phyloP scores from a whole-genome alignment of 257 asterid species.

The Ilex aquifolium region DNA sequence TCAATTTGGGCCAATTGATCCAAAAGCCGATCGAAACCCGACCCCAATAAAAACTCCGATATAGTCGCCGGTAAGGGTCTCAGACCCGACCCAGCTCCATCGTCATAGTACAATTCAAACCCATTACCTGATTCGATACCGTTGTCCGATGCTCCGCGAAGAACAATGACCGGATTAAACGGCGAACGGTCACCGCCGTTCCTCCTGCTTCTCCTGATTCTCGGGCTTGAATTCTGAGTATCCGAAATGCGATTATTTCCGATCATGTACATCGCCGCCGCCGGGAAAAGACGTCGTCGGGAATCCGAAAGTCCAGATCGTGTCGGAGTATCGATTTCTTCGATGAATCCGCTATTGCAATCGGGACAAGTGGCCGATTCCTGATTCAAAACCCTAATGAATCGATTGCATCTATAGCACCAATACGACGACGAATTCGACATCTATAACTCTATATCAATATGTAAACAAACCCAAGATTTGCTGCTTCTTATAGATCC shows the following conservation, averaged over 20 bases:
- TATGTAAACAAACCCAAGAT: too few relatives aligned
- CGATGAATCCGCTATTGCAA: constrained; percentile 66
- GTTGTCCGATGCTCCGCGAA: not conserved
- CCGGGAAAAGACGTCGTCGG: not conserved
- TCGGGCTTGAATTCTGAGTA: not conserved
- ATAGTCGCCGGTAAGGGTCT: not conserved
- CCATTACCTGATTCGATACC: not conserved
- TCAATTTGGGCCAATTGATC: not conserved
- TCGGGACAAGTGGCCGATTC: constrained; percentile 64
- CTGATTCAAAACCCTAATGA: constrained; percentile 43
- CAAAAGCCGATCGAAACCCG: not conserved
- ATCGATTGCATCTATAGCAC: constrained; percentile 72
- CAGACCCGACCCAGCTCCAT: too few relatives aligned
- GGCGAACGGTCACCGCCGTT: too few relatives aligned
- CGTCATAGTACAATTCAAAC: not conserved
- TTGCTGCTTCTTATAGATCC: too few relatives aligned
- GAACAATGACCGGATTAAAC: not conserved
- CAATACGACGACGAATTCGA: constrained; percentile 58
- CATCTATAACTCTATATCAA: constrained; percentile 7
- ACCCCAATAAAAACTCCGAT: not conserved
- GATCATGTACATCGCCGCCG: not conserved
- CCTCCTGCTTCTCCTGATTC: not conserved
- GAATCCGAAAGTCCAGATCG: constrained; percentile 45
- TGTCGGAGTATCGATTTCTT: constrained; percentile 47
- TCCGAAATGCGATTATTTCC: not conserved